These are phyloP conservation scores for Camillea tinctor DNA, from an alignment of 2,329 filamentous ascomycete genomes.

Conservation along the genomic window DNA sequence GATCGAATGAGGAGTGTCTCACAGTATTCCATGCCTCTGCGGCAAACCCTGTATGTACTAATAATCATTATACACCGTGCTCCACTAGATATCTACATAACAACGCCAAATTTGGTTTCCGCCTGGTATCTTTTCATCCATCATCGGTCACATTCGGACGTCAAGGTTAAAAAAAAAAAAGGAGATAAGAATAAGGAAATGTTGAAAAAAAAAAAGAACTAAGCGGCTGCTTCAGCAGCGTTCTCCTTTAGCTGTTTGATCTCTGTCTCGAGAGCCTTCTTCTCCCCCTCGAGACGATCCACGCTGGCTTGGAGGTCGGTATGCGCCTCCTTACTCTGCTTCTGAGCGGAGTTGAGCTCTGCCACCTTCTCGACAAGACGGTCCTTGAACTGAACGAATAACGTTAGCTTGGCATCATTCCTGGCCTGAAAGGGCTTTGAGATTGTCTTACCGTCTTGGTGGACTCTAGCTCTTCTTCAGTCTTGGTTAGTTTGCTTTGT, in stretches of 20 bases:
- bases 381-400: conserved; percentile 24
- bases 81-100: not conserved
- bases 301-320: conserved; percentile 22
- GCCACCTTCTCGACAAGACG: conserved; percentile 25
- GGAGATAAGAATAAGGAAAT: too few species aligned
- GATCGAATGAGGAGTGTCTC: not conserved
- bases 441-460: conserved; percentile 32
- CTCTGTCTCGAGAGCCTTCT: conserved; percentile 25
- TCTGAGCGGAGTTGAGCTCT: conserved; percentile 22
- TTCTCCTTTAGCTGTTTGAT: conserved; percentile 19
- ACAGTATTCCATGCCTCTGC: not conserved
- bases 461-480: conserved; percentile 36
- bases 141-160: not conserved
- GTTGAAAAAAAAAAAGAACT: not conserved
- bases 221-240: not conserved
- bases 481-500: conserved; percentile 37
- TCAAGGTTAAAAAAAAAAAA: not conserved
- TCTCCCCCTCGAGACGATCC: conserved; percentile 25
- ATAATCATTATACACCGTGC: not conserved
- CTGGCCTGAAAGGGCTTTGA: conserved; percentile 1
- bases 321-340: conserved; percentile 20
- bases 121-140: not conserved
- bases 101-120: not conserved
- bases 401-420: conserved; percentile 3
- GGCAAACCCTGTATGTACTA: not conserved